Evolutionary conservation across 2,329 filamentous ascomycete genomes (phyloP).

Genomic region (Zymoseptoria brevis): DNA sequence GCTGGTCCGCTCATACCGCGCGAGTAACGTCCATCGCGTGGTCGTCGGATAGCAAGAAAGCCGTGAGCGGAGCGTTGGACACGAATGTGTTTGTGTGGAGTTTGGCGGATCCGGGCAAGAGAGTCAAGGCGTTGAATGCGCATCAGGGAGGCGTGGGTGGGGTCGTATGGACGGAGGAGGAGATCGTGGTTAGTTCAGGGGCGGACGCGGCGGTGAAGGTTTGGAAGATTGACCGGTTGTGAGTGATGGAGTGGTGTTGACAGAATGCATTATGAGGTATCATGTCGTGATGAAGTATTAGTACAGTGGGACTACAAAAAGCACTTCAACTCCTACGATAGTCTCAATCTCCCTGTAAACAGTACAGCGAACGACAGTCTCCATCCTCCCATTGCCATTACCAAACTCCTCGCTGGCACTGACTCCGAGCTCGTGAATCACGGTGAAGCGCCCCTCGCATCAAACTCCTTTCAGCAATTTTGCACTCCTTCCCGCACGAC

Average conservation of each 20-base stretch:
- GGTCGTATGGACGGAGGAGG: conserved; percentile 65
- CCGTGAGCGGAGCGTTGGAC: conserved; percentile 78
- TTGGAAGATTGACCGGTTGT: conserved; percentile 60
- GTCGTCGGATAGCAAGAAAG: conserved; percentile 68
- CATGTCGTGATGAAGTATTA: neutral
- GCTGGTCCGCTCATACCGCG: conserved; percentile 65
- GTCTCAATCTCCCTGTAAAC: neutral
- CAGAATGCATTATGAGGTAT: neutral
- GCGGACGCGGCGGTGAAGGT: conserved; percentile 87
- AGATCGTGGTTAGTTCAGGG: conserved; percentile 68
- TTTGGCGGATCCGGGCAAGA: conserved; percentile 69
- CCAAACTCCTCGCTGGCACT: neutral
- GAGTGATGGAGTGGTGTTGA: neutral
- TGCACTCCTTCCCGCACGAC: neutral
- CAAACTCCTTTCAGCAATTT: neutral
- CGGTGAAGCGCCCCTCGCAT: neutral
- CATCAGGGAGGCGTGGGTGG: conserved; percentile 95
- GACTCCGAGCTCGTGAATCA: neutral
- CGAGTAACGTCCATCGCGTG: conserved; percentile 64
- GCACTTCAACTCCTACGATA: neutral
- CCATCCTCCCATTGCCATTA: neutral
- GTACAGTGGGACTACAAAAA: neutral
- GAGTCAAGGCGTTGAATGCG: conserved; percentile 76
- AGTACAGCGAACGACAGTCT: neutral
- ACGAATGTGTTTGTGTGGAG: conserved; percentile 94